Conservation (phyloP, 768 basidiomycete genomes). For the Psilocybe cubensis region DNA sequence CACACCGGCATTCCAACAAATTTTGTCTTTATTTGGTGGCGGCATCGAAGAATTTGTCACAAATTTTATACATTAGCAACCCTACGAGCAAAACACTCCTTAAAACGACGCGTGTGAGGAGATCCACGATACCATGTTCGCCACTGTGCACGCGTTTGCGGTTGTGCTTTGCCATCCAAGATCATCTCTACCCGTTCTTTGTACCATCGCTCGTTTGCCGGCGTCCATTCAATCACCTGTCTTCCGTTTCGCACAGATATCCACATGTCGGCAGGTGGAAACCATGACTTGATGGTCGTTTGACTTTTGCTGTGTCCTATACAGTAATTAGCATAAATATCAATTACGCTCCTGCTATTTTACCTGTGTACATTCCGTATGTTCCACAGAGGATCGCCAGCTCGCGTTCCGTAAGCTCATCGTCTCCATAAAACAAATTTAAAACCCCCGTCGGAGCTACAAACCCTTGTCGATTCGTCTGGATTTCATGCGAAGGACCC, state of each 20-base stretch:
- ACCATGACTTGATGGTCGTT: constrained; percentile 1
- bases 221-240: constrained; percentile 6
- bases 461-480: not conserved
- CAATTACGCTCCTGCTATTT: not conserved
- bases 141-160: not conserved
- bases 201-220: not conserved
- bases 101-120: not conserved
- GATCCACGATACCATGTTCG: not conserved
- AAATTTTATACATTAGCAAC: too few species aligned
- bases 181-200: not conserved
- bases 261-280: constrained; percentile 11
- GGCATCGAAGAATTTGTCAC: too few species aligned
- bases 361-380: constrained; percentile 11
- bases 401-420: constrained; percentile 10
- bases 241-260: not conserved
- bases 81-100: too few species aligned
- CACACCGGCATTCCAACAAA: too few species aligned
- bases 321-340: not conserved
- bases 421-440: constrained; percentile 8
- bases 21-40: too few species aligned
- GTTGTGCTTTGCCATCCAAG: not conserved
- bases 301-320: not conserved
- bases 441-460: not conserved
- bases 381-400: constrained; percentile 11
- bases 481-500: constrained; percentile 14